These are phyloP conservation scores for Botrytis squamosa DNA, from an alignment of 2,329 filamentous ascomycete genomes.

Conservation along the genomic window DNA sequence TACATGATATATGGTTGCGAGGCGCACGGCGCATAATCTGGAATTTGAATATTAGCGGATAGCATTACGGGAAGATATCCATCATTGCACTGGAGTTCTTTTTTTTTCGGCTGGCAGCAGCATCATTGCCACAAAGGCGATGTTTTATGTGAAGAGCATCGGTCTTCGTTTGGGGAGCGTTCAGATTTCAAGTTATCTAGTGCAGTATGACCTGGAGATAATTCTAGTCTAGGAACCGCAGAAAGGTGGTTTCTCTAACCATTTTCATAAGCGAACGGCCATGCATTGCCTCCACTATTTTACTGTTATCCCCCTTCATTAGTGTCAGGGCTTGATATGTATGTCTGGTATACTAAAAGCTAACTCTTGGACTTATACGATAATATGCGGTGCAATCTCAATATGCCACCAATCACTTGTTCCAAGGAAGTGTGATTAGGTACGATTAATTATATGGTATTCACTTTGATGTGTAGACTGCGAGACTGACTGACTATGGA, in stretches of 20 bases:
- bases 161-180: background rate
- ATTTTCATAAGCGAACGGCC: background rate
- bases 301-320: background rate
- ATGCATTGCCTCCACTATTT: slow-evolving; percentile 1
- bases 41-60: slow-evolving; percentile 16
- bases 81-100: slow-evolving; percentile 1
- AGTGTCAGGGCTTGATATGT: background rate
- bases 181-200: background rate
- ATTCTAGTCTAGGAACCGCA: background rate
- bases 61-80: slow-evolving; percentile 20
- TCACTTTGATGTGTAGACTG: background rate
- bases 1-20: slow-evolving; percentile 1
- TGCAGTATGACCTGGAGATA: background rate
- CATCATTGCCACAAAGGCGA: background rate
- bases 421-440: background rate
- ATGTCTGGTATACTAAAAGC: background rate
- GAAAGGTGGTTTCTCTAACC: background rate
- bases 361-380: background rate
- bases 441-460: background rate
- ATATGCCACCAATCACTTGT: background rate
- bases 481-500: background rate
- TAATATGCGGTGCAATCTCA: background rate
- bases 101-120: slow-evolving; percentile 2
- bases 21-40: slow-evolving; percentile 18
- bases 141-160: background rate